phyloP scores from a whole-genome alignment of 2,329 filamentous ascomycete species.

The Ceratocystis albifundus region DNA sequence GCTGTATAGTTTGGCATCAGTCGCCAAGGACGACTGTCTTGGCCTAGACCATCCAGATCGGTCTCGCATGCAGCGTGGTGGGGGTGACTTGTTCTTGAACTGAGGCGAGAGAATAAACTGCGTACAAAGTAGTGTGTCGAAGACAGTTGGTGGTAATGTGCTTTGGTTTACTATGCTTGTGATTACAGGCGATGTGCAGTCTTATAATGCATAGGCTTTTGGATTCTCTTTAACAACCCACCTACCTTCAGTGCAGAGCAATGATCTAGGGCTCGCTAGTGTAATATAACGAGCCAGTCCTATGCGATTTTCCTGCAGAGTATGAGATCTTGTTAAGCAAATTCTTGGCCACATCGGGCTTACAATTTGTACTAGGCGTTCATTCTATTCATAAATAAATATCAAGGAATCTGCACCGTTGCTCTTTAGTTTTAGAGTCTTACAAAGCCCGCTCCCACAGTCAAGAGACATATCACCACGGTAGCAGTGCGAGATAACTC shows the following conservation, averaged over 20 bases:
- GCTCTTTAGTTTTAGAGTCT: slow-evolving; percentile 14
- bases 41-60: slow-evolving; percentile 57
- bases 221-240: not conserved
- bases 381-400: not conserved
- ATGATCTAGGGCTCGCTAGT: not conserved
- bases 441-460: slow-evolving; percentile 23
- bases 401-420: not conserved
- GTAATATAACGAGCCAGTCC: not conserved
- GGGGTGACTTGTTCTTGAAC: slow-evolving; percentile 49
- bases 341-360: not conserved
- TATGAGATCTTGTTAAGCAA: too few relatives aligned
- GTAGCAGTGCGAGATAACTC: slow-evolving; percentile 19
- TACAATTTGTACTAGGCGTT: not conserved
- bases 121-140: not conserved
- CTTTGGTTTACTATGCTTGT: not conserved
- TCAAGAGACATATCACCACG: slow-evolving; percentile 20
- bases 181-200: not conserved
- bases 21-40: slow-evolving; percentile 48
- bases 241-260: too few relatives aligned
- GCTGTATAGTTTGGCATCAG: slow-evolving; percentile 40
- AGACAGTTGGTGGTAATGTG: not conserved
- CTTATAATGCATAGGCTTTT: not conserved
- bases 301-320: too few relatives aligned
- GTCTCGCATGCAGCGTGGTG: slow-evolving; percentile 46
- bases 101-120: slow-evolving; percentile 8